phyloP scores from a whole-genome alignment of 345 rosid genomes.

The Erucastrum elatum region DNA sequence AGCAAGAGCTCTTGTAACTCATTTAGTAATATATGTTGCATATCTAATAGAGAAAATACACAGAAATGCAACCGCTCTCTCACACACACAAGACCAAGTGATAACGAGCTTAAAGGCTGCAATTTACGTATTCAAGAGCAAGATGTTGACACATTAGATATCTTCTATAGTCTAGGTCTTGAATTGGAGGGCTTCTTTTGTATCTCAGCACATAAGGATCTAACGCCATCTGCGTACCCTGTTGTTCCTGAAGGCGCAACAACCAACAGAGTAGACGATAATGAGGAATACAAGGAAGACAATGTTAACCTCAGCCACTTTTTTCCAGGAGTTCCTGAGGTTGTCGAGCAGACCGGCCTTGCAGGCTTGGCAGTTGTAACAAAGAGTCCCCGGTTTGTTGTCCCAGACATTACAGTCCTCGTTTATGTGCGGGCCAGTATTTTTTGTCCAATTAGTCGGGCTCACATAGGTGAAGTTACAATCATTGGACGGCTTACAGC shows the following conservation, averaged over 20 bases:
- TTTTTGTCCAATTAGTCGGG: constrained; percentile 64
- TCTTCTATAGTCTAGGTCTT: neutral
- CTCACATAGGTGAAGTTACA: constrained; percentile 62
- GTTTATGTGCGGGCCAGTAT: constrained; percentile 37
- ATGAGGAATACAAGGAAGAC: constrained; percentile 81
- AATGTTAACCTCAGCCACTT: constrained; percentile 79
- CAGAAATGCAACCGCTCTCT: too few species aligned
- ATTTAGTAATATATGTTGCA: constrained; percentile 21
- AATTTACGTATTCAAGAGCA: neutral
- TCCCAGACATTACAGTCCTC: constrained; percentile 67
- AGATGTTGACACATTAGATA: neutral
- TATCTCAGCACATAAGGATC: neutral
- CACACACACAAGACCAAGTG: constrained; percentile 23
- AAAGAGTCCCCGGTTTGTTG: constrained; percentile 47
- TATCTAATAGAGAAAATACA: too few species aligned
- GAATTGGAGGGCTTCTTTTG: neutral
- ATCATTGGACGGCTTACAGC: constrained; percentile 89
- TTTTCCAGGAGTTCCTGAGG: constrained; percentile 86
- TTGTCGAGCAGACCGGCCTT: constrained; percentile 90
- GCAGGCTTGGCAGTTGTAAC: constrained; percentile 84
- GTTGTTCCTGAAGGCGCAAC: constrained; percentile 98
- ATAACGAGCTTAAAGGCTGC: constrained; percentile 6
- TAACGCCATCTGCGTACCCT: constrained; percentile 46
- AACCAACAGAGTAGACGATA: constrained; percentile 77
- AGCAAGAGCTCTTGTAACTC: constrained; percentile 21